Evolutionary conservation across 2,329 filamentous ascomycete genomes (phyloP), one percentile per base, ranked within the genome.

Genomic region (Triangularia verruculosa): DNA sequence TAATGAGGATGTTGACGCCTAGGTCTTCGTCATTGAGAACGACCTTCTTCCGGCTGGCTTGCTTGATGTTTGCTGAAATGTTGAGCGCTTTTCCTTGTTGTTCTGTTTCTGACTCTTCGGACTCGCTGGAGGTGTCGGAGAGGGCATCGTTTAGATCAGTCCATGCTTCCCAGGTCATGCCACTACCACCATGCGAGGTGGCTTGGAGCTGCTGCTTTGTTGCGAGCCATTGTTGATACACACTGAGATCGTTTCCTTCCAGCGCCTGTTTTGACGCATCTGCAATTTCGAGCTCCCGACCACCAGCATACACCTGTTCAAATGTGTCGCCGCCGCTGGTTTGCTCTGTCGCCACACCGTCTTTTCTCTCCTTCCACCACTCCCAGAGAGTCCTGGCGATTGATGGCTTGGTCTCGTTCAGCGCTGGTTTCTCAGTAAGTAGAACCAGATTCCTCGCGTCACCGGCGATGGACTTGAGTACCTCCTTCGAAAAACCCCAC

Each of bases 21-120:
- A 98, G 82, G 70, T 98, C 95, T 68, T 94, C 92, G 69, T 97
- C 93, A 60, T 87, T 93, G 43, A 96, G 81, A 0, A 91, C 91
- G 24, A 94, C 85, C 75, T 97, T 97, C 74, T 92, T 94, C 65
- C 92, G 87, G 67, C 88, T 89, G 8, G 90, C 88, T 76, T 97
- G 92, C 8, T 90, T 91, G 70, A 97, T 82, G 0, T 92, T 91
- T 0, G 92, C 89, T 0, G 93, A 93, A 5, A 95, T 89, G 67
- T 96, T 98, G 34, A 99, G 80, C 6, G 93, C 91, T 73, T 94
- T 93, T 64, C 94, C 94, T 77, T 97, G 94, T 67, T 96, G 91
- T 71, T 96, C 92, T 25, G 88, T 87, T 66, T 97, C 93, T 0
- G 92, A 93, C 67, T 95, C 93, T 70, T 97, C 93, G 0, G 92